Conservation (phyloP, 768 basidiomycete genomes). For the Rhizopogon roseolus region DNA sequence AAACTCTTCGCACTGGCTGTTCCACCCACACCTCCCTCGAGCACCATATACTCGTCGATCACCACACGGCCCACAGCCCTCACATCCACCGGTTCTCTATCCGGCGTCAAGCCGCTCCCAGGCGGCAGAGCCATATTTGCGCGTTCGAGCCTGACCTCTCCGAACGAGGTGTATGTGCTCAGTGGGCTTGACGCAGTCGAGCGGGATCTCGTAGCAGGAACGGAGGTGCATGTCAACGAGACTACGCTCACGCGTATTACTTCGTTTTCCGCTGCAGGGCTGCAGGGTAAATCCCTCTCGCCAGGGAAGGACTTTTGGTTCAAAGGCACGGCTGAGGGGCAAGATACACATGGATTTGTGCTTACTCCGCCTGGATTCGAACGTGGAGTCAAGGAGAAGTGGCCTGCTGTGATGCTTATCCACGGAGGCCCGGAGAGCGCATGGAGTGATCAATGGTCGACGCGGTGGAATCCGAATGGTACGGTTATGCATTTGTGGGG, state of each 20-base stretch:
- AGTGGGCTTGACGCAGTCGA: constrained; percentile 42
- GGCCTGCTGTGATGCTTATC: constrained; percentile 76
- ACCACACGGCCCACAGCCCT: constrained; percentile 51
- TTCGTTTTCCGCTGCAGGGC: constrained; percentile 48
- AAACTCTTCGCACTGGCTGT: constrained; percentile 72
- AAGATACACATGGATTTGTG: constrained; percentile 80
- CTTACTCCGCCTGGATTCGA: constrained; percentile 78
- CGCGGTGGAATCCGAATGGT: constrained; percentile 90
- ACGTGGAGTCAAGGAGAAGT: constrained; percentile 61
- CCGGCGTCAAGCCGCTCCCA: constrained; percentile 57
- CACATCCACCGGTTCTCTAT: constrained; percentile 52
- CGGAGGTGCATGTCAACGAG: constrained; percentile 20
- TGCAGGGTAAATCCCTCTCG: constrained; percentile 55
- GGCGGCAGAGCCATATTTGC: constrained; percentile 65
- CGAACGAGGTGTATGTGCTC: constrained; percentile 76
- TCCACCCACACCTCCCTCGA: constrained; percentile 53
- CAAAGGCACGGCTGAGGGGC: constrained; percentile 64
- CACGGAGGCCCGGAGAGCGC: constrained; percentile 82
- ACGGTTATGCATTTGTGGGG: constrained; percentile 2
- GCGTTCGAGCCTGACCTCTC: constrained; percentile 67
- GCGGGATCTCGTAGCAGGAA: constrained; percentile 29
- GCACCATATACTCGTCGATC: constrained; percentile 45
- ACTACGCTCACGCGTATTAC: constrained; percentile 55
- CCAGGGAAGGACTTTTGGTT: constrained; percentile 86
- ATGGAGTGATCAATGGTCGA: constrained; percentile 91